Conservation (phyloP, 805 yeast genomes). For the Candida glaebosa region DNA sequence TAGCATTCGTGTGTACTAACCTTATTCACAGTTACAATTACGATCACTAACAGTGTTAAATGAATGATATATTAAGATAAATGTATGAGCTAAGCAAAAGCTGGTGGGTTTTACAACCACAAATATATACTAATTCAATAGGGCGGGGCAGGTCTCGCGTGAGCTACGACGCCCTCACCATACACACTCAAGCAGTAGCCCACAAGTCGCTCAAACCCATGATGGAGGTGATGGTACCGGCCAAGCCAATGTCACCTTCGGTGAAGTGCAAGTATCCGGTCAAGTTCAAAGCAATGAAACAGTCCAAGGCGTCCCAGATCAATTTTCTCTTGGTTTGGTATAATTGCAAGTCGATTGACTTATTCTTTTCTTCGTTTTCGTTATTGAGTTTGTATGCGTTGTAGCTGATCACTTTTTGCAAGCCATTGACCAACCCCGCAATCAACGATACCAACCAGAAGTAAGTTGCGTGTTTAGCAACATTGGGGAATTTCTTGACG, state of each 20-base stretch:
- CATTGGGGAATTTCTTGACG: constrained; percentile 41
- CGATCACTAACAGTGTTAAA: too few relatives aligned
- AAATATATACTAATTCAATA: too few relatives aligned
- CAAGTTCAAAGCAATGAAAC: constrained; percentile 69
- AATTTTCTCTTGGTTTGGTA: constrained; percentile 56
- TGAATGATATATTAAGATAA: too few relatives aligned
- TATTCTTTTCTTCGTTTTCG: constrained; percentile 22
- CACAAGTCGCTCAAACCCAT: constrained; percentile 75
- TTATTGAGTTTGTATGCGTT: constrained; percentile 11
- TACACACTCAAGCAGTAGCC: constrained; percentile 30
- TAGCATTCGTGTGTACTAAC: too few relatives aligned
- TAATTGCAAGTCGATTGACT: constrained; percentile 42
- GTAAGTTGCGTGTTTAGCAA: constrained; percentile 58
- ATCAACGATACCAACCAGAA: constrained; percentile 76
- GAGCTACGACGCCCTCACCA: too few relatives aligned
- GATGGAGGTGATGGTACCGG: constrained; percentile 78
- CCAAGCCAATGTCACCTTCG: constrained; percentile 80
- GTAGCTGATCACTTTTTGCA: constrained; percentile 13
- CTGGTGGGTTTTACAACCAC: too few relatives aligned
- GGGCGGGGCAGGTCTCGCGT: too few relatives aligned
- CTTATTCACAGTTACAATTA: too few relatives aligned
- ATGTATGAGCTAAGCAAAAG: too few relatives aligned
- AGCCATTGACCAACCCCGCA: constrained; percentile 58
- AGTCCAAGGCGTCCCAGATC: constrained; percentile 73
- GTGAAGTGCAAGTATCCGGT: constrained; percentile 56